Evolutionary conservation across 2,329 filamentous ascomycete species (phyloP), one percentile per base, ranked within the genome.

Genomic region (Penicillium sclerotiorum): DNA sequence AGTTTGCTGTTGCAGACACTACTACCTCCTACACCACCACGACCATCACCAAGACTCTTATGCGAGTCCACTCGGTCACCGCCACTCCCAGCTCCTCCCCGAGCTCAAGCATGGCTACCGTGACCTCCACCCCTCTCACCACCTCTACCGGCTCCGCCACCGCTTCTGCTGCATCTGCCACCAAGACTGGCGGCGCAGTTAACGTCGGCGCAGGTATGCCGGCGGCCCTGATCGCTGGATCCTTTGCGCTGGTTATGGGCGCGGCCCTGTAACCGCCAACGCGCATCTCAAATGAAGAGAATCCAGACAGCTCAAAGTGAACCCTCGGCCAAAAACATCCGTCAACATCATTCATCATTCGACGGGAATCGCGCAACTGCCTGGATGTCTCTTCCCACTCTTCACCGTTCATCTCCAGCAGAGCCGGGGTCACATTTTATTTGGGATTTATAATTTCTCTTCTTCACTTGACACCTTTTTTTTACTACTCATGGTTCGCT

Each of bases 1-100:
- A 66, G 50, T 50, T 68, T 39, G 61, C 60, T 44, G 66, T 62
- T 15, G 63, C 66, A 32, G 61, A 60, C 25, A 51, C 59, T 23
- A 60, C 57, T 40, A 67, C 66, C 43, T 54, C 63, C 18, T 65
- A 64, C 33, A 60, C 70, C 20, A 73, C 69, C 17, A 66, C 68
- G 39, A 71, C 72, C 53, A 57, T 62, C 52, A 71, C 72, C 20
- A 77, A 77, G 55, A 76, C 76, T 20, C 57, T 74, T 15, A 42
- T 71, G 4, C 74, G 75, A 13, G 72, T 75, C 36, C 73, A 79
- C 15, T 71, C 74, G 11, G 62, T 66, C 45, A 66, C 67, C 28
- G 57, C 68, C 2, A 57, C 66, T 13, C 55, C 56, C 32, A 56
- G 53, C 18, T 52, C 59, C 25, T 55, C 45, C 30, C 45, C 56